phyloP scores from a whole-genome alignment of 371 early-diverging fungal species.

The Haplosporangium sp. region DNA sequence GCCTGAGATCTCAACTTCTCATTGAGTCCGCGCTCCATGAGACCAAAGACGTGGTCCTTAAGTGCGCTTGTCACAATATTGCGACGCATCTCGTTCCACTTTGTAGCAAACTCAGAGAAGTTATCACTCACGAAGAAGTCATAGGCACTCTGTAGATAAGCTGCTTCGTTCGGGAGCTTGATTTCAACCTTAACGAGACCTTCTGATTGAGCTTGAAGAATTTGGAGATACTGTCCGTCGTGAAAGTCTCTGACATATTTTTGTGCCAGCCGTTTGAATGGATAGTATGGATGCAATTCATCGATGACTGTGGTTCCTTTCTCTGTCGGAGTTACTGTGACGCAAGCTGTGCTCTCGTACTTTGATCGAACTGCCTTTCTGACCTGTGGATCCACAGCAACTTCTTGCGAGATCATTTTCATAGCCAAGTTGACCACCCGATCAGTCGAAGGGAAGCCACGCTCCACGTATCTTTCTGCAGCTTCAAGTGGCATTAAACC shows the following conservation, averaged over 20 bases:
- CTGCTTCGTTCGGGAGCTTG: conserved; percentile 69
- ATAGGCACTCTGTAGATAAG: conserved; percentile 67
- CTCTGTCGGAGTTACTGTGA: conserved; percentile 86
- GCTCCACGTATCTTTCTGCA: conserved; percentile 69
- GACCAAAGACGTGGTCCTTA: conserved; percentile 76
- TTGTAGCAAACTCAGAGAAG: conserved; percentile 69
- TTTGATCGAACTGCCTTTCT: conserved; percentile 84
- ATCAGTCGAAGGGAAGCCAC: conserved; percentile 66
- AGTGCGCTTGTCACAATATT: conserved; percentile 73
- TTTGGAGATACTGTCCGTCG: conserved; percentile 81
- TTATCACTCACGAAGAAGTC: conserved; percentile 73
- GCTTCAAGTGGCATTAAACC: conserved; percentile 66
- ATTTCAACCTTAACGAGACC: conserved; percentile 80
- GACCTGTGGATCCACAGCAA: conserved; percentile 87
- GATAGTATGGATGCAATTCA: conserved; percentile 81
- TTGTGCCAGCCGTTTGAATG: conserved; percentile 87
- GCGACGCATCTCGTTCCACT: conserved; percentile 87
- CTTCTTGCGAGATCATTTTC: conserved; percentile 78
- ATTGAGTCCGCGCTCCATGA: conserved; percentile 79
- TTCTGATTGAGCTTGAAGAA: conserved; percentile 81
- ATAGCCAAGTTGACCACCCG: conserved; percentile 77
- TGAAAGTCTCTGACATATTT: conserved; percentile 82
- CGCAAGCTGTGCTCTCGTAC: conserved; percentile 75
- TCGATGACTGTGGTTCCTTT: conserved; percentile 84
- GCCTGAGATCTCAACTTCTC: conserved; percentile 82